Conservation (phyloP, 768 basidiomycete genomes). For the Favolaschia claudopus region DNA sequence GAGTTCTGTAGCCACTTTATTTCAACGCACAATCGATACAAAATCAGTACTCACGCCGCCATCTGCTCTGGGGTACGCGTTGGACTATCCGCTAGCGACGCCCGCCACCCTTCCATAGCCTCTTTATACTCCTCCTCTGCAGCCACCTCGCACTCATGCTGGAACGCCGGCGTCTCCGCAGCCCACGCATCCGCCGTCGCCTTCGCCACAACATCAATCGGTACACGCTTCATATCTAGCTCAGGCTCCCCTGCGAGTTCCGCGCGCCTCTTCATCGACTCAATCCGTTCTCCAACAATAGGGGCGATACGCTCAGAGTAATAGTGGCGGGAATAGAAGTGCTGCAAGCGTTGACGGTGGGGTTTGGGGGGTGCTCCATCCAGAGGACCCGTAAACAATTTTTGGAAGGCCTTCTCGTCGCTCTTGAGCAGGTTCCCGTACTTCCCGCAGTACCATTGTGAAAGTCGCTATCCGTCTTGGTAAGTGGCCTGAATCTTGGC, state of each 20-base stretch:
- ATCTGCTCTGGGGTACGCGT: neutral
- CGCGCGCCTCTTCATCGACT: neutral
- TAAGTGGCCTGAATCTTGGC: neutral
- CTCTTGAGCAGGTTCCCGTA: neutral
- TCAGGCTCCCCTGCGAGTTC: neutral
- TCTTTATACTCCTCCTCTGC: neutral
- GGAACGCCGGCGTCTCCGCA: neutral
- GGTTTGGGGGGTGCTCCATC: conserved; percentile 1
- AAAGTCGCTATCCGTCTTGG: neutral
- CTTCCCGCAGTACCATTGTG: neutral
- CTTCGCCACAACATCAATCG: neutral
- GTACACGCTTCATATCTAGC: too few species aligned
- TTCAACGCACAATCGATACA: neutral
- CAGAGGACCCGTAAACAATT: neutral
- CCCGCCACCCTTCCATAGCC: neutral
- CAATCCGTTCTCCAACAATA: neutral
- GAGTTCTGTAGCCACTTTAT: neutral
- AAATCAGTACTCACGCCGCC: neutral
- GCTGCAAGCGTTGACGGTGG: neutral
- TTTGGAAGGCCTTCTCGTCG: neutral
- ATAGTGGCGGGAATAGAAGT: conserved; percentile 1
- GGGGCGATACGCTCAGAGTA: neutral
- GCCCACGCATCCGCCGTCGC: neutral
- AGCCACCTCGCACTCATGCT: neutral
- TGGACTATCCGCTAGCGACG: neutral